Evolutionary conservation across 306 rosid genomes (phyloP).

Genomic region (Carpinus fangiana): DNA sequence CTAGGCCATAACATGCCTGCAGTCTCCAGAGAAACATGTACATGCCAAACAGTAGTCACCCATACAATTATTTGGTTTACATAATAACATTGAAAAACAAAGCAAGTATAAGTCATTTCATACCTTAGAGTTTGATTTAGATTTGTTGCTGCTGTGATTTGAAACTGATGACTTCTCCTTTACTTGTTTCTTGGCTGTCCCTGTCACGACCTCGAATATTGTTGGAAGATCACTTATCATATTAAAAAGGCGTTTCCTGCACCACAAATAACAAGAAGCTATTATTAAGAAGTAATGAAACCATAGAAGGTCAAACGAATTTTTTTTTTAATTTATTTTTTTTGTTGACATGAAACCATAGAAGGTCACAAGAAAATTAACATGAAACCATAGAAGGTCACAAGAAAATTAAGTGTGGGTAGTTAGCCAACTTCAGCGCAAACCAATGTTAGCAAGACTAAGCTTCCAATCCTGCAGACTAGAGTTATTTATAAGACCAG

Average conservation of each 20-base stretch:
- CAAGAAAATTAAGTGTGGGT: conserved; percentile 1
- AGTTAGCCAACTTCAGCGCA: neutral
- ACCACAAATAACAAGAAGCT: conserved; percentile 21
- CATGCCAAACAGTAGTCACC: neutral
- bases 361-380: conserved; percentile 1
- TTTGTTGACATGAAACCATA: no score
- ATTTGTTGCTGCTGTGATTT: conserved; percentile 67
- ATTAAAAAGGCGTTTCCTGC: conserved; percentile 77
- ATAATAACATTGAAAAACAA: neutral
- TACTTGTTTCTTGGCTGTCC: conserved; percentile 63
- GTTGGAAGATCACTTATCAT: conserved; percentile 92
- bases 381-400: neutral
- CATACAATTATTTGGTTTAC: neutral
- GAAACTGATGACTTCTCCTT: conserved; percentile 74
- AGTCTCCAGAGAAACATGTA: conserved; percentile 1
- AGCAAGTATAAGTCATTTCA: conserved; percentile 9
- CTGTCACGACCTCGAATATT: conserved; percentile 73
- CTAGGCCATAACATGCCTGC: neutral
- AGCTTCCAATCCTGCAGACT: neutral
- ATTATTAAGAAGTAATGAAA: conserved; percentile 10
- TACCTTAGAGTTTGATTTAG: conserved; percentile 72
- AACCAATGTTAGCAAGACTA: conserved; percentile 7
- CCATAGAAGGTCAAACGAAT: neutral
- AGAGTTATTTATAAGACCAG: conserved; percentile 10
- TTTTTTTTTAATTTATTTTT: no score